Evolutionary conservation across 129 eudicot genomes (phyloP).

Genomic region (Solidago caesia): DNA sequence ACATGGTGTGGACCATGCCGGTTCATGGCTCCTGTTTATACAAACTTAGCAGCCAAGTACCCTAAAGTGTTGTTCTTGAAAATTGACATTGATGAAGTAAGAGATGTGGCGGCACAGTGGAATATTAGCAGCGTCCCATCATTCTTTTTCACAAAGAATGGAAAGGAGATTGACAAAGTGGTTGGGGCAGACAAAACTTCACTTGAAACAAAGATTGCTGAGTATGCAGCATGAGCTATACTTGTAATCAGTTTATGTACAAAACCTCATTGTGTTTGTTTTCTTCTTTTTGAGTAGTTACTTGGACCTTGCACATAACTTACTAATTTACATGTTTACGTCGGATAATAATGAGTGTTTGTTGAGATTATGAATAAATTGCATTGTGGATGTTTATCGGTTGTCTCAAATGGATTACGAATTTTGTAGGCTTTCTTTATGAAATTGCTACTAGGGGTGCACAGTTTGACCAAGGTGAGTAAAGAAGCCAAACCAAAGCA

Average conservation of each 20-base stretch:
- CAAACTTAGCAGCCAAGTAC: conserved; percentile 57
- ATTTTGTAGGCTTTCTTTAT: background rate
- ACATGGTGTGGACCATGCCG: conserved; percentile 94
- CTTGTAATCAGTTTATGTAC: background rate
- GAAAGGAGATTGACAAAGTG: conserved; percentile 63
- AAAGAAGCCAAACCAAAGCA: background rate
- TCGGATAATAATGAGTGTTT: background rate
- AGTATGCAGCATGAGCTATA: conserved; percentile 42
- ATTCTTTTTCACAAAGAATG: conserved; percentile 56
- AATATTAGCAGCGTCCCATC: conserved; percentile 65
- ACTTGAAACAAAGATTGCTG: conserved; percentile 61
- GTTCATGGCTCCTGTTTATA: conserved; percentile 54
- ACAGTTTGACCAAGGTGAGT: background rate
- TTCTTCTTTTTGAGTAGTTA: background rate
- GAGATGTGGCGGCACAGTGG: conserved; percentile 58
- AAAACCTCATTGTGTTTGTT: conserved; percentile 5
- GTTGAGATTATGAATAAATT: background rate
- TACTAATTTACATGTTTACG: background rate
- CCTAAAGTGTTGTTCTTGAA: conserved; percentile 57
- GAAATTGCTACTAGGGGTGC: background rate
- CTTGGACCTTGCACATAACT: conserved; percentile 13
- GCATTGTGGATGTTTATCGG: background rate
- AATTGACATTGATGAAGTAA: conserved; percentile 66
- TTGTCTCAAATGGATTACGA: background rate
- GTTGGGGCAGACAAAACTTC: conserved; percentile 64